These are phyloP conservation scores for Boletus rubescentipes DNA, from an alignment of 768 basidiomycete genomes.

Conservation along the genomic window DNA sequence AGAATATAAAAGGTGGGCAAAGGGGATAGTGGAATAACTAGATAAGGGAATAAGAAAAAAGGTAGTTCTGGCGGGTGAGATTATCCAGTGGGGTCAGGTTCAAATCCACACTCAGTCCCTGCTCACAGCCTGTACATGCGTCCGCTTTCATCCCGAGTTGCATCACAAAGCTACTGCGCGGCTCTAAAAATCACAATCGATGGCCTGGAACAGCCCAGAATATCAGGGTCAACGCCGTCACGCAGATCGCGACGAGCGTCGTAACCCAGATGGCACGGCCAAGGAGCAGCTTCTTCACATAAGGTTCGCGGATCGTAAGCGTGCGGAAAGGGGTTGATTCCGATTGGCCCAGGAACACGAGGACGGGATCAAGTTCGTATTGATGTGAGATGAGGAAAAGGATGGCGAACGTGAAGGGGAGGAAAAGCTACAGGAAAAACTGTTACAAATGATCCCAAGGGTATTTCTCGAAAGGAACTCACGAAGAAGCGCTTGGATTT, in stretches of 20 bases:
- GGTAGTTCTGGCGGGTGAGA: conserved; percentile 18
- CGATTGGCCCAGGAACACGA: conserved; percentile 90
- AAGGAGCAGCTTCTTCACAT: conserved; percentile 86
- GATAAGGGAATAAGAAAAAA: conserved; percentile 33
- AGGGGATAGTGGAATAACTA: conserved; percentile 25
- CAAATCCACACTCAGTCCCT: conserved; percentile 17
- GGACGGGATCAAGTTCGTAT: conserved; percentile 95
- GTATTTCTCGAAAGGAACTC: conserved; percentile 38
- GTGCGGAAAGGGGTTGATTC: conserved; percentile 98
- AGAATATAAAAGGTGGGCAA: conserved; percentile 22
- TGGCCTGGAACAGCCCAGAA: conserved; percentile 98
- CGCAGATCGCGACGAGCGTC: conserved; percentile 71
- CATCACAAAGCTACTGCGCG: conserved; percentile 2
- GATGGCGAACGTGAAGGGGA: conserved; percentile 87
- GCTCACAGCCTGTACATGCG: conserved; percentile 8
- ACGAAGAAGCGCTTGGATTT: conserved; percentile 95
- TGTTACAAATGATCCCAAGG: background rate
- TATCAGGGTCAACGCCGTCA: conserved; percentile 80
- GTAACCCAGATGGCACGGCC: conserved; percentile 92
- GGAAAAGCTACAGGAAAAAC: conserved; percentile 66
- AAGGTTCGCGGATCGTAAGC: conserved; percentile 87
- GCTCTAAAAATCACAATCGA: conserved; percentile 51
- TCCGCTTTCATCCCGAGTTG: conserved; percentile 8
- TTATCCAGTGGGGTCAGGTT: conserved; percentile 21
- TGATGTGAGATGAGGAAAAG: conserved; percentile 94